Evolutionary conservation across 345 rosid species (phyloP), one percentile per base, ranked within the genome.

Genomic region (Euphorbia lathyris): DNA sequence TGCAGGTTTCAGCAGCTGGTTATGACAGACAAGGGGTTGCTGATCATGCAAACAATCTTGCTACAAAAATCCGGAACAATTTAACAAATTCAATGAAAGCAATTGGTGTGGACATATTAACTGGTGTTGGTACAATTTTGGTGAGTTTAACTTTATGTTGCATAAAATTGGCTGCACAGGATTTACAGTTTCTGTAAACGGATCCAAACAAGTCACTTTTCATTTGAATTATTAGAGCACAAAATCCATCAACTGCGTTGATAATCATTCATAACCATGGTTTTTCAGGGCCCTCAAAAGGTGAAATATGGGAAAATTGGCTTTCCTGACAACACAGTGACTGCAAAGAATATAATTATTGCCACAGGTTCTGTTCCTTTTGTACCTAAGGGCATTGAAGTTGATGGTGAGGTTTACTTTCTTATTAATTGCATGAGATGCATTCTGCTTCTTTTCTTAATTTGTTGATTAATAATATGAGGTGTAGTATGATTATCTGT

Each of bases 281-380:
- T 32, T 26, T 72, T 78, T 68, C 75, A 95, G 99, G 98, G 96
- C 0, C 97, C 91, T 25, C 98, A 95, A 74, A 92, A 86, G 86
- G 97, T 95, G 77, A 86, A 86, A 78, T 92, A 83, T 83, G 96
- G 93, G 68, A 89, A 86, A 70, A 85, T 67, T 66, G 87, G 87
- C 32, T 74, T 72, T 52, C 66, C 86, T 42, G 90, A 86, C 76
- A 89, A 78, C 47, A 63, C 86, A 22, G 80, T 90, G 68, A 90
- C 97, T 29, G 96, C 91, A 2, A 90, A 85, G 80, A 65, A 92
- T 72, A 90, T 95, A 67, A 89, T 95, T 76, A 86, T 92, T 64
- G 99, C 98, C 56, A 95, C 99, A 73, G 99, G 99, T 71, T 92
- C 99, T 50, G 93, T 95, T 25, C 98, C 99, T 9, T 92, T 95